Percentiles rank a stretch among this genome's conserved stretches.
phyloP scores from a whole-genome alignment of 768 basidiomycete species.

The Leucocoprinus sp. region DNA sequence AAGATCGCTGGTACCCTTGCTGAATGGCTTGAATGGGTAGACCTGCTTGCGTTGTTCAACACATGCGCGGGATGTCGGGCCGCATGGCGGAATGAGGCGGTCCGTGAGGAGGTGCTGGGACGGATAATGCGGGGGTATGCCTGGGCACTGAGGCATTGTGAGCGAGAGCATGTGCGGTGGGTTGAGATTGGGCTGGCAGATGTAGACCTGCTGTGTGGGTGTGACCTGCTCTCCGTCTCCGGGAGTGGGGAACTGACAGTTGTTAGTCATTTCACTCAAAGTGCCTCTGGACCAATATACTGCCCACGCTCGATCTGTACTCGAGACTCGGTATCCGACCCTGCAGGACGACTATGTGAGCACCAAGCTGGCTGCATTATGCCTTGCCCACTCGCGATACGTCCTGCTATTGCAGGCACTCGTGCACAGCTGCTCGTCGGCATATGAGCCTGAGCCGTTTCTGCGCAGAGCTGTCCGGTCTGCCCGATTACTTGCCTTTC shows the following conservation, averaged over 20 bases:
- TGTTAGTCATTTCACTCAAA: constrained; percentile 54
- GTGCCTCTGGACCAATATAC: constrained; percentile 66
- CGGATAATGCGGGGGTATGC: constrained; percentile 55
- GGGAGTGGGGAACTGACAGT: constrained; percentile 12
- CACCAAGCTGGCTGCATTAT: constrained; percentile 35
- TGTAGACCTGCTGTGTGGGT: constrained; percentile 57
- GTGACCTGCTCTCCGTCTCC: constrained; percentile 3
- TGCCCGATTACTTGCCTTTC: constrained; percentile 60
- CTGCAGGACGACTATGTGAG: constrained; percentile 26
- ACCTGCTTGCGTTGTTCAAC: constrained; percentile 29
- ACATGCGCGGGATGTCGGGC: constrained; percentile 25
- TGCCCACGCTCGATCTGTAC: constrained; percentile 49
- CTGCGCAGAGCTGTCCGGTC: constrained; percentile 22
- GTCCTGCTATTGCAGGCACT: constrained; percentile 68
- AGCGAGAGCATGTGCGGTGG: constrained; percentile 31
- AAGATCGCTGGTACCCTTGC: constrained; percentile 22
- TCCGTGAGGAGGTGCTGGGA: constrained; percentile 33
- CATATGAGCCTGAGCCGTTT: constrained; percentile 37
- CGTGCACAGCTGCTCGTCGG: constrained; percentile 49
- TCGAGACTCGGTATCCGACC: constrained; percentile 31
- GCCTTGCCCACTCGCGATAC: constrained; percentile 64
- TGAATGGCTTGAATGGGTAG: constrained; percentile 29
- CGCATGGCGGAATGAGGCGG: constrained; percentile 21
- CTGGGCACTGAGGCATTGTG: constrained; percentile 31
- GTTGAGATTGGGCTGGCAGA: constrained; percentile 50